These are phyloP conservation scores for Guadua angustifolia DNA, from an alignment of 176 grass and related monocot species.

Conservation along the genomic window DNA sequence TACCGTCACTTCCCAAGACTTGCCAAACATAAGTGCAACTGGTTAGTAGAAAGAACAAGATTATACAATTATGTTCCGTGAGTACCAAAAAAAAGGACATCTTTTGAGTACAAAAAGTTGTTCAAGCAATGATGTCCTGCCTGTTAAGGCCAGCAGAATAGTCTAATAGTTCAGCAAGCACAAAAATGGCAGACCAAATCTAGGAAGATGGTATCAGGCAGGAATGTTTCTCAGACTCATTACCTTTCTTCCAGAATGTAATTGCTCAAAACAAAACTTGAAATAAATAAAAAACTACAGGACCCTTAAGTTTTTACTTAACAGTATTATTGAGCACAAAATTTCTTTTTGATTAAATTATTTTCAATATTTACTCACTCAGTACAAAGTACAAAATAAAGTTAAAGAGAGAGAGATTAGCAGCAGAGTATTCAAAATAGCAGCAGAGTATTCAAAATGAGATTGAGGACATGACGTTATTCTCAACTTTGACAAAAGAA, in stretches of 20 bases:
- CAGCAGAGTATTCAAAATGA: not conserved
- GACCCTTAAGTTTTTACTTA: not conserved
- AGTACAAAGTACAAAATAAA: not conserved
- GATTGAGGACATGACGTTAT: not conserved
- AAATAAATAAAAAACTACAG: not conserved
- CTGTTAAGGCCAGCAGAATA: slow-evolving; percentile 50
- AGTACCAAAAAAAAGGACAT: no score
- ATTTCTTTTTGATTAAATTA: not conserved
- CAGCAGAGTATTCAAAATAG: not conserved
- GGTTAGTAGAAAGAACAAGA: not conserved
- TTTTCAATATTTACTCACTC: not conserved
- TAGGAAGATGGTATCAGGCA: slow-evolving; percentile 71
- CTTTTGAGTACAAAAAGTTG: not conserved
- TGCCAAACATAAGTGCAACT: not conserved
- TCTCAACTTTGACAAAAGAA: not conserved
- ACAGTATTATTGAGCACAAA: not conserved
- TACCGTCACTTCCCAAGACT: not conserved
- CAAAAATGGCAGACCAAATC: slow-evolving; percentile 52
- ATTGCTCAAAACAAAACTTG: not conserved
- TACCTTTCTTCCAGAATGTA: slow-evolving; percentile 67
- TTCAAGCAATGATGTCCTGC: slow-evolving; percentile 37
- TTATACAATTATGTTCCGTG: no score
- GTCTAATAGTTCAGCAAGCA: slow-evolving; percentile 53
- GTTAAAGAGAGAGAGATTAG: not conserved
- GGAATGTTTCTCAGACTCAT: slow-evolving; percentile 54